phyloP scores from a whole-genome alignment of 2,329 filamentous ascomycete genomes.

The Penicillium italicum region DNA sequence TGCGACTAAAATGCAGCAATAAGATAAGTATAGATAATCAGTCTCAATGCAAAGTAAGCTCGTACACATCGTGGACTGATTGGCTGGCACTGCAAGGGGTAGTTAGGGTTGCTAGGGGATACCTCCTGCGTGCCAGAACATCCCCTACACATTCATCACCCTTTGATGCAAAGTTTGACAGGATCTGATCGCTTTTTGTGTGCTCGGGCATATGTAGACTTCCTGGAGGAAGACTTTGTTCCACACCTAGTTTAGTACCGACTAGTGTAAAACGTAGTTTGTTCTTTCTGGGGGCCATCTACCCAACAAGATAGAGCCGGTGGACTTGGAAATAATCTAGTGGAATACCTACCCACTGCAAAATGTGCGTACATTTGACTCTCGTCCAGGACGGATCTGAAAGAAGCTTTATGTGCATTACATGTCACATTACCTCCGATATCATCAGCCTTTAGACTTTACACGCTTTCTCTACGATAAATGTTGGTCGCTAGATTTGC shows the following conservation, averaged over 20 bases:
- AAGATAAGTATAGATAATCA: background rate
- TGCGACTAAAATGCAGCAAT: background rate
- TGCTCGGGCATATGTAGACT: background rate
- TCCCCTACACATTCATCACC: background rate
- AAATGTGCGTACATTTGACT: background rate
- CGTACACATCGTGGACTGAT: background rate
- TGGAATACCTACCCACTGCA: too few species aligned
- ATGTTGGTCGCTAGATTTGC: slow-evolving; percentile 1
- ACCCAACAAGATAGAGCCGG: background rate
- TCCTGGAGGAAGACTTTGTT: background rate
- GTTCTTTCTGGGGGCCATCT: background rate
- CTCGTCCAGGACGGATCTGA: background rate
- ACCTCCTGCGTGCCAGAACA: slow-evolving; percentile 5
- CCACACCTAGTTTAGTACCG: background rate
- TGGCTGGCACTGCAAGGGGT: slow-evolving; percentile 7
- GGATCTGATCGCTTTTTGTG: background rate
- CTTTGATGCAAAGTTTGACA: background rate
- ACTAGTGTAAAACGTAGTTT: background rate
- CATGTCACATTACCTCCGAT: background rate
- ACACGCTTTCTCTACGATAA: background rate
- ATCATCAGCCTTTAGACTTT: background rate
- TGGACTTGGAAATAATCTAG: background rate
- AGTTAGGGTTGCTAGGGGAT: slow-evolving; percentile 8
- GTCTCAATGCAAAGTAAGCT: background rate
- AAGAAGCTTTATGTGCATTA: background rate